phyloP scores from a whole-genome alignment of 495 filamentous ascomycete genomes.

The Gamarada debralockiae region DNA sequence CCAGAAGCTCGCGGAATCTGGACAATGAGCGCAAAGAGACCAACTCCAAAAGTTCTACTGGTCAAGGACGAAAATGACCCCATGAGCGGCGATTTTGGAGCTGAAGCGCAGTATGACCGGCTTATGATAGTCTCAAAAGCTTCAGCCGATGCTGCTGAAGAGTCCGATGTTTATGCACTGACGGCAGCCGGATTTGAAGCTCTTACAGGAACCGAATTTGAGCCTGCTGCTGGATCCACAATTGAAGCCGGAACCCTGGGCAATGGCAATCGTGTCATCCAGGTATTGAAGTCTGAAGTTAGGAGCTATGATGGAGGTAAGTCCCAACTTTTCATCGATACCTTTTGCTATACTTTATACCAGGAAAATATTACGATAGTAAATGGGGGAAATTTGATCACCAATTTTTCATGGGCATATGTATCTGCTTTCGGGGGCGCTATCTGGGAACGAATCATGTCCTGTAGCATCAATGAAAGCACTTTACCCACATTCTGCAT shows the following conservation, averaged over 20 bases:
- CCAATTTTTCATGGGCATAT: not conserved
- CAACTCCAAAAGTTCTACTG: constrained; percentile 48
- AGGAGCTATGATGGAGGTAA: constrained; percentile 83
- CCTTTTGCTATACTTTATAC: not conserved
- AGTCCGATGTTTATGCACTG: constrained; percentile 57
- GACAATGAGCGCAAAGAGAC: constrained; percentile 58
- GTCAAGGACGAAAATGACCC: constrained; percentile 43
- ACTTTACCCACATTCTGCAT: constrained; percentile 18
- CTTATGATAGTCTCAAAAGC: constrained; percentile 67
- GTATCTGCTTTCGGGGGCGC: constrained; percentile 11
- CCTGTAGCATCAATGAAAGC: constrained; percentile 30
- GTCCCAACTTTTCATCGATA: constrained; percentile 25
- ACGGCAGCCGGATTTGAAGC: constrained; percentile 62
- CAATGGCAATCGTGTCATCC: constrained; percentile 70
- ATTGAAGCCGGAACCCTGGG: constrained; percentile 78
- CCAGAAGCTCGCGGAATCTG: constrained; percentile 58
- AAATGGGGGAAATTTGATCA: not conserved
- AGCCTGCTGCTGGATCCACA: constrained; percentile 77
- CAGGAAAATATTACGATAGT: not conserved
- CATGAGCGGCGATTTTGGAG: constrained; percentile 45
- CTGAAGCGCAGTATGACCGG: constrained; percentile 56
- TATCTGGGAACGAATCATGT: constrained; percentile 23
- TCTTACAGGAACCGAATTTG: constrained; percentile 74
- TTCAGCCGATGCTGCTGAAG: constrained; percentile 49
- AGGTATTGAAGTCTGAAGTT: constrained; percentile 79